phyloP scores from a whole-genome alignment of 495 filamentous ascomycete genomes.

The Talaromyces nanjingensis region DNA sequence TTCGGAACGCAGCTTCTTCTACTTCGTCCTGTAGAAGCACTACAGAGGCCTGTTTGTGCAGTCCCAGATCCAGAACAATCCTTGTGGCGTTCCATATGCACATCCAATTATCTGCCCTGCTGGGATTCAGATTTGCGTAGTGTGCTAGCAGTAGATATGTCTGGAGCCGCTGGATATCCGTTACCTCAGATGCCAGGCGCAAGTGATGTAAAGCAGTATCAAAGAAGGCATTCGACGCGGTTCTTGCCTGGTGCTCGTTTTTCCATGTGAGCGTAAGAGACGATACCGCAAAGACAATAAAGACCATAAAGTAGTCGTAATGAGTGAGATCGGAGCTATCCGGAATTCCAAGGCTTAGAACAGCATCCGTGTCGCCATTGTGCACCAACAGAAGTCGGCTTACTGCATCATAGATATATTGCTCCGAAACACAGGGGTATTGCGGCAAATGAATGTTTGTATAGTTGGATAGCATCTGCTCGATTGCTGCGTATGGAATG shows the following conservation, averaged over 20 bases:
- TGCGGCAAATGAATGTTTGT: neutral
- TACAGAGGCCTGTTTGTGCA: neutral
- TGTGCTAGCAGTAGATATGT: neutral
- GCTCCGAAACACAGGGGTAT: neutral
- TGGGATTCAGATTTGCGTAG: neutral
- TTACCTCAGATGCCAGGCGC: neutral
- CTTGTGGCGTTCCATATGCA: neutral
- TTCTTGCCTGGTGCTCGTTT: neutral
- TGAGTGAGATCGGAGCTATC: neutral
- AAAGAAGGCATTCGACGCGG: neutral
- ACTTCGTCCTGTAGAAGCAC: neutral
- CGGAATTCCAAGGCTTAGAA: neutral
- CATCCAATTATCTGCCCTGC: neutral
- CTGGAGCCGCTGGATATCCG: neutral
- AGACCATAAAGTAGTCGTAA: constrained; percentile 1
- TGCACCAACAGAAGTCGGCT: neutral
- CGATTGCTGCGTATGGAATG: neutral
- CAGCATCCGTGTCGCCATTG: neutral
- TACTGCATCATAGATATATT: neutral
- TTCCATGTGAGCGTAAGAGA: constrained; percentile 3
- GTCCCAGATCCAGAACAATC: neutral
- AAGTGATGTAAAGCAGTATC: neutral
- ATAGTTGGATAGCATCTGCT: neutral
- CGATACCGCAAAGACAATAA: neutral
- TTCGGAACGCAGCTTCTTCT: neutral